These are phyloP conservation scores for Blastobotrys malaysiensis DNA, from an alignment of 1,139 yeast genomes.

Conservation along the genomic window DNA sequence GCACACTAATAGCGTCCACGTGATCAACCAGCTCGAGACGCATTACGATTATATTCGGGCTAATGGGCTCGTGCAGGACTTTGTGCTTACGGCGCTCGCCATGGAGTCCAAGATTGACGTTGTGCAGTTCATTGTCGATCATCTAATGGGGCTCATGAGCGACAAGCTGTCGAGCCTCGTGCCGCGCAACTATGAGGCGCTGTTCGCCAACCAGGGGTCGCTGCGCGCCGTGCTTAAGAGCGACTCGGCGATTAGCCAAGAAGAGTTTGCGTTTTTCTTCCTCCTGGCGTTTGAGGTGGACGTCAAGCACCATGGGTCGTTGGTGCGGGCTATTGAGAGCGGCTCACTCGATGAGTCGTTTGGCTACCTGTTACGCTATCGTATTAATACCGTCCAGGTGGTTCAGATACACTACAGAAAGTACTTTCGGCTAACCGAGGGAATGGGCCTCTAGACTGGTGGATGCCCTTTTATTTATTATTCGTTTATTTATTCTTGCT, in stretches of 20 bases:
- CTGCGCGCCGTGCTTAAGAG: neutral
- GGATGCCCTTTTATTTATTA: neutral
- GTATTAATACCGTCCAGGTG: neutral
- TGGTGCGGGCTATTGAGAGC: neutral
- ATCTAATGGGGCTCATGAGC: neutral
- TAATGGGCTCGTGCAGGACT: neutral
- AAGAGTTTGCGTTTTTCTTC: neutral
- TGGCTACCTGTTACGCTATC: neutral
- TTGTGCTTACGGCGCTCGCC: neutral
- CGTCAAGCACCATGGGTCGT: neutral
- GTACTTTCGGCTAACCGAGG: neutral
- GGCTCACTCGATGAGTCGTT: neutral
- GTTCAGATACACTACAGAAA: neutral
- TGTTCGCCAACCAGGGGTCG: neutral
- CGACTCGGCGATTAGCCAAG: neutral
- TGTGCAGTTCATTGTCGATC: neutral
- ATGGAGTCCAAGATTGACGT: neutral
- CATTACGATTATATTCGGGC: neutral
- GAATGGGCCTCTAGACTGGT: neutral
- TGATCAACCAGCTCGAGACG: slow-evolving; percentile 5
- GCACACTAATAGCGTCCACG: neutral
- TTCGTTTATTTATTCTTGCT: neutral
- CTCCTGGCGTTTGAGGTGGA: neutral
- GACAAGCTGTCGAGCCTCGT: neutral
- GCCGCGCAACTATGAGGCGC: neutral